Evolutionary conservation across 2,329 filamentous ascomycete species (phyloP).

Genomic region (Ophiostoma populinum): DNA sequence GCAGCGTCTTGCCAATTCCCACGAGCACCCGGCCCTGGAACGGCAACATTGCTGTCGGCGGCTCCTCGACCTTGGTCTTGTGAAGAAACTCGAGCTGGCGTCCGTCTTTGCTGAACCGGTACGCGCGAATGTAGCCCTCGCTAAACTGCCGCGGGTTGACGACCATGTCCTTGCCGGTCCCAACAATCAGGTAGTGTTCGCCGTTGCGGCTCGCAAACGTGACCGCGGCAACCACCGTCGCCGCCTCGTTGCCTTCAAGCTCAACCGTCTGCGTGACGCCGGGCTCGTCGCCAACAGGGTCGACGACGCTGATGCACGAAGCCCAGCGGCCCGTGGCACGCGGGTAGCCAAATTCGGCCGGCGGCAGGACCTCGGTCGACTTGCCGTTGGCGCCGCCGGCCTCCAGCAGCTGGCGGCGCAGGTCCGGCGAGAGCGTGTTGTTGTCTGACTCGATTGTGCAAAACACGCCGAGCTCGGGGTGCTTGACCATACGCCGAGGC

Average conservation of each 20-base stretch:
- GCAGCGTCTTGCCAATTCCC: constrained; percentile 68
- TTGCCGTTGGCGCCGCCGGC: constrained; percentile 59
- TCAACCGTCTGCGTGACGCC: constrained; percentile 61
- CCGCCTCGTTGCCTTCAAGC: constrained; percentile 77
- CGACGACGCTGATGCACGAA: constrained; percentile 84
- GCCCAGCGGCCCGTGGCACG: constrained; percentile 77
- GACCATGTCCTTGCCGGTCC: constrained; percentile 79
- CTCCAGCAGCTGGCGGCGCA: constrained; percentile 54
- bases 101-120: constrained; percentile 77
- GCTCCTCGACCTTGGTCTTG: constrained; percentile 83
- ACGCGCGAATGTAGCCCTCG: constrained; percentile 79
- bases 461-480: constrained; percentile 76
- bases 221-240: constrained; percentile 69
- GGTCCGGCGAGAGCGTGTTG: constrained; percentile 70
- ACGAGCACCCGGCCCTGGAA: constrained; percentile 84
- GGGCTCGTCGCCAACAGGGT: constrained; percentile 57
- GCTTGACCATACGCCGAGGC: constrained; percentile 69
- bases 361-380: constrained; percentile 44
- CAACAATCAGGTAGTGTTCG: constrained; percentile 82
- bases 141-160: constrained; percentile 59
- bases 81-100: constrained; percentile 84
- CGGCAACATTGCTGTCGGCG: constrained; percentile 72
- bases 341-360: constrained; percentile 79
- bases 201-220: constrained; percentile 78
- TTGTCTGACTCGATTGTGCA: constrained; percentile 92